Evolutionary conservation across 169 alveolate genomes (phyloP).

Genomic region (Perkinsus chesapeaki): DNA sequence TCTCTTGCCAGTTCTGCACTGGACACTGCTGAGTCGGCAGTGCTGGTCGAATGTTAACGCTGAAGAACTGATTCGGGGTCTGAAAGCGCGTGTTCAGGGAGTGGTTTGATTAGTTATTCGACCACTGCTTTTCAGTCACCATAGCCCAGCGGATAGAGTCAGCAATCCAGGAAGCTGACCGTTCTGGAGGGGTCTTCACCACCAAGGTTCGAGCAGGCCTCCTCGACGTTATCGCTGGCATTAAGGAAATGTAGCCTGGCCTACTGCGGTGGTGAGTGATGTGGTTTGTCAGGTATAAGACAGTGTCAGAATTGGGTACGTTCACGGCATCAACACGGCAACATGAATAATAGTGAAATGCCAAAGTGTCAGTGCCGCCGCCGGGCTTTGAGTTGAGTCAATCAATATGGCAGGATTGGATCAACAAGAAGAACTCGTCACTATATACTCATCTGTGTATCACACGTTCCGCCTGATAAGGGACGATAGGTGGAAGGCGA

Average conservation of each 20-base stretch:
- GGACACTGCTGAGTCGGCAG: no score
- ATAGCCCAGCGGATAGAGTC: background rate
- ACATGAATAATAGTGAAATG: no score
- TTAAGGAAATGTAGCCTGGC: background rate
- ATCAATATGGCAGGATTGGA: no score
- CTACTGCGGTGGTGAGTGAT: background rate
- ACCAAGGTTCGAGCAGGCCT: background rate
- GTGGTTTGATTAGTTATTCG: no score
- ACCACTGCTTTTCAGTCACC: background rate
- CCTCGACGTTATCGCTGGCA: background rate
- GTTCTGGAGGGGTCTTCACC: background rate
- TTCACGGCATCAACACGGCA: background rate
- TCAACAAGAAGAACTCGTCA: no score
- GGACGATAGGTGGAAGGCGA: no score
- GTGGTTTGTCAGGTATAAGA: background rate
- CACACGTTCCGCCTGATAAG: no score
- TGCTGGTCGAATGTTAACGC: no score
- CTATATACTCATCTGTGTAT: no score
- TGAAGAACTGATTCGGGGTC: no score
- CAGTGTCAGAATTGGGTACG: background rate
- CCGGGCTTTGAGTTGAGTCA: background rate
- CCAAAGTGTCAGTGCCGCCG: background rate
- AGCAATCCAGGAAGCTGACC: background rate
- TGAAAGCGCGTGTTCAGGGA: no score
- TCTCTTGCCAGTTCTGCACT: no score